A percentile compares a stretch with the other conserved stretches of the same genome.
These are phyloP conservation scores for Botrytis galanthina DNA, from an alignment of 2,329 filamentous ascomycete species.

Conservation along the genomic window DNA sequence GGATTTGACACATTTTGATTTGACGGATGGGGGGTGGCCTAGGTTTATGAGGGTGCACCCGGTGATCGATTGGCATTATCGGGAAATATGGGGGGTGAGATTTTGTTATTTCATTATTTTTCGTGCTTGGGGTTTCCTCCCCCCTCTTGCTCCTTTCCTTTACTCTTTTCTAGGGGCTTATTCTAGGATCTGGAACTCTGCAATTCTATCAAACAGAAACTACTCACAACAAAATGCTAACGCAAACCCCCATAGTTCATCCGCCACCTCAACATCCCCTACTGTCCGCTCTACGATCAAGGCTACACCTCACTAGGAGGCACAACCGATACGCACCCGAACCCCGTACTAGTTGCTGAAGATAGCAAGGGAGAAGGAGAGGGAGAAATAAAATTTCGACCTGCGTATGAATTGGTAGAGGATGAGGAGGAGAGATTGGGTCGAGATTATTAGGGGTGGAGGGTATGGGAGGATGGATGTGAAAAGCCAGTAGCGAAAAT, in stretches of 20 bases:
- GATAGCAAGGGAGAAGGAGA: constrained; percentile 36
- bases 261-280: constrained; percentile 72
- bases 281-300: constrained; percentile 81
- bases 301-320: constrained; percentile 94
- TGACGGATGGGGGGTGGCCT: constrained; percentile 88
- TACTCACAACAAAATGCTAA: background rate
- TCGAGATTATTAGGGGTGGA: constrained; percentile 51
- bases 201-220: background rate
- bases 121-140: background rate
- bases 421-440: constrained; percentile 79
- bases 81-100: constrained; percentile 88
- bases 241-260: constrained; percentile 61
- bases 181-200: fast-evolving
- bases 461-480: background rate
- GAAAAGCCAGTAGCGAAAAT: background rate
- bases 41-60: constrained; percentile 90
- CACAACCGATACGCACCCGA: constrained; percentile 82
- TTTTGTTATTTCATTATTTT: constrained; percentile 22
- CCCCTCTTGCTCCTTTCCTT: background rate
- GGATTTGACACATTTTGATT: constrained; percentile 75
- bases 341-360: constrained; percentile 63
- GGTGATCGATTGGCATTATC: constrained; percentile 96
- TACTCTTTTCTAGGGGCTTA: background rate
- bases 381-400: constrained; percentile 53
- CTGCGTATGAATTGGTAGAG: constrained; percentile 71